Percentiles rank a stretch among this genome's conserved stretches.
These are phyloP conservation scores for Neurospora cerealis DNA, from an alignment of 495 filamentous ascomycete genomes.

Conservation along the genomic window DNA sequence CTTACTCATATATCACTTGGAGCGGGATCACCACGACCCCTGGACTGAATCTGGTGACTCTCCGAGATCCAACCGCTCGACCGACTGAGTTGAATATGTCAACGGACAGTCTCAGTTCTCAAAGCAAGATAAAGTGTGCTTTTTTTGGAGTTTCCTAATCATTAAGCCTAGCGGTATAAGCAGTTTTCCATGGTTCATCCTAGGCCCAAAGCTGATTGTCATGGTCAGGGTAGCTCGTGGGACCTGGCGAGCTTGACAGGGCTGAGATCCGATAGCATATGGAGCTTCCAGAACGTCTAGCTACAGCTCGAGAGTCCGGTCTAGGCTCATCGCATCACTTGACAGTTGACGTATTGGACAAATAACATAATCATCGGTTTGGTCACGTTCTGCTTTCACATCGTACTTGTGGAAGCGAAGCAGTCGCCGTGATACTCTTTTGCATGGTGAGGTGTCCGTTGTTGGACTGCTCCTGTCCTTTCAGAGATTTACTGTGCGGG, in stretches of 20 bases:
- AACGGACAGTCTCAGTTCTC: background rate
- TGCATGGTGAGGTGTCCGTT: background rate
- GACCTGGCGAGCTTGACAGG: background rate
- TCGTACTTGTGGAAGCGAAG: background rate
- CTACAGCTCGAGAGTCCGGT: background rate
- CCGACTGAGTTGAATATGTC: background rate
- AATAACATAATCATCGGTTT: background rate
- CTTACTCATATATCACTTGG: background rate
- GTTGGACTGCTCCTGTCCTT: background rate
- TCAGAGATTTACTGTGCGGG: background rate
- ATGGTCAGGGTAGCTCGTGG: background rate
- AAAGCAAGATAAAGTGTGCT: background rate
- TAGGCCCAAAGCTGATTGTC: background rate
- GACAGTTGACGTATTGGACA: background rate
- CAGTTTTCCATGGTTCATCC: background rate
- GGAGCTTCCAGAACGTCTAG: background rate
- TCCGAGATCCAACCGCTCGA: background rate
- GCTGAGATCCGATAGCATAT: background rate
- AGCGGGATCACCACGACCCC: background rate
- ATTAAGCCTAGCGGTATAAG: background rate
- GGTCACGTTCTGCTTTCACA: background rate
- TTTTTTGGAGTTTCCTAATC: background rate
- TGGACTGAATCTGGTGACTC: background rate
- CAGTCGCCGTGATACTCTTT: background rate
- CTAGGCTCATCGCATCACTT: background rate